phyloP scores from a whole-genome alignment of 257 asterid genomes.

The Echium plantagineum region DNA sequence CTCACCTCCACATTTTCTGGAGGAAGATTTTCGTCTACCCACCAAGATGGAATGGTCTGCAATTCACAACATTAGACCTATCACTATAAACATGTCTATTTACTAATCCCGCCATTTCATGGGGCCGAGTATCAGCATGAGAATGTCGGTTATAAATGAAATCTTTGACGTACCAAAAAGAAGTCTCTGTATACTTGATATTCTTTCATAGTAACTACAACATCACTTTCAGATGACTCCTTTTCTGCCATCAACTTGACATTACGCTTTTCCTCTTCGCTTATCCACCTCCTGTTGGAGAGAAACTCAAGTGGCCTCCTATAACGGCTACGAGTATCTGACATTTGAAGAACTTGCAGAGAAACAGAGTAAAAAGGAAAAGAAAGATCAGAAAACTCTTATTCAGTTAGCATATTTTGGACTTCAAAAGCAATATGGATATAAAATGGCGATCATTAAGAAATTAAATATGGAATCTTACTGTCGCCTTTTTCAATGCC shows the following conservation, averaged over 20 bases:
- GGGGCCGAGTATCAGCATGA: not conserved
- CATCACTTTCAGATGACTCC: constrained; percentile 11
- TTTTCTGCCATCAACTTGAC: constrained; percentile 14
- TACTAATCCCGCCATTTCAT: not conserved
- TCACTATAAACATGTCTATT: not conserved
- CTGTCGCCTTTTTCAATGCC: not conserved
- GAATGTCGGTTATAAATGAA: not conserved
- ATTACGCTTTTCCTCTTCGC: constrained; percentile 16
- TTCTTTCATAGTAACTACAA: constrained; percentile 20
- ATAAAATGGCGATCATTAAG: no score
- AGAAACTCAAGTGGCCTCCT: constrained; percentile 1
- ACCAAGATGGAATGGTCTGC: constrained; percentile 27
- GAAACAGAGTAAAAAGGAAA: not conserved
- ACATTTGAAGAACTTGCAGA: not conserved
- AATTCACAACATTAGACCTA: not conserved
- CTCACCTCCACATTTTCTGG: constrained; percentile 2
- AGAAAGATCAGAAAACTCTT: not conserved
- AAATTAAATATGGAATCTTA: not conserved
- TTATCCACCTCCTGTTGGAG: constrained; percentile 23
- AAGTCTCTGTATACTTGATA: constrained; percentile 25
- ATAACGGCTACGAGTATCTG: not conserved
- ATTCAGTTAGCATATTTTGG: not conserved
- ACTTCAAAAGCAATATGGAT: not conserved
- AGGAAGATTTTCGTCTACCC: constrained; percentile 24
- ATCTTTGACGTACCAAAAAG: constrained; percentile 21